Percentiles rank a stretch among this genome's conserved stretches.
phyloP scores from a whole-genome alignment of 495 filamentous ascomycete species.

The Hypoxylon subgilvum region DNA sequence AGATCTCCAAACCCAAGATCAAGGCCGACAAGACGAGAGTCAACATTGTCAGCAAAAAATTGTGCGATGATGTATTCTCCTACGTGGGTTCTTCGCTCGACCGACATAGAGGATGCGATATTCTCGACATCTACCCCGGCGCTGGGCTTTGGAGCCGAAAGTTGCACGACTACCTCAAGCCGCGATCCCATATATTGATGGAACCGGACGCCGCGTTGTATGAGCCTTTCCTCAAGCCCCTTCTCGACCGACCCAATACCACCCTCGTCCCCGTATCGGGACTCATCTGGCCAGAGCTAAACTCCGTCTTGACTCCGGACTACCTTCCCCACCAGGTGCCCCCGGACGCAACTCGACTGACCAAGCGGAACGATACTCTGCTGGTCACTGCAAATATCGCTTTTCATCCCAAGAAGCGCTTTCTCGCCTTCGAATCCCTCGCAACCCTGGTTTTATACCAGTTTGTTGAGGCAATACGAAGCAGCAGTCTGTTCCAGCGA shows the following conservation, averaged over 20 bases:
- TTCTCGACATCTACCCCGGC: slow-evolving; percentile 86
- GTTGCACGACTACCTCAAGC: slow-evolving; percentile 73
- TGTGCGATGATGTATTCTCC: slow-evolving; percentile 60
- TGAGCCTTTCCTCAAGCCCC: slow-evolving; percentile 62
- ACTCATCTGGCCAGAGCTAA: slow-evolving; percentile 56
- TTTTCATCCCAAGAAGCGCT: slow-evolving; percentile 47
- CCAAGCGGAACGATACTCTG: slow-evolving; percentile 66
- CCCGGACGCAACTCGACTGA: slow-evolving; percentile 34
- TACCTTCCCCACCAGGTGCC: slow-evolving; percentile 58
- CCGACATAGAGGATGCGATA: slow-evolving; percentile 70
- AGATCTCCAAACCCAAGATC: not conserved
- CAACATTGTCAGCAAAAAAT: slow-evolving; percentile 62
- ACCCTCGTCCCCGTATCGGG: slow-evolving; percentile 57
- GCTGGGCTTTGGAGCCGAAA: slow-evolving; percentile 74
- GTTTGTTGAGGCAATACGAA: slow-evolving; percentile 52
- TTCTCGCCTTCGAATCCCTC: slow-evolving; percentile 47
- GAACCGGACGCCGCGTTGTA: slow-evolving; percentile 66
- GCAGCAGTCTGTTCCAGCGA: slow-evolving; percentile 57
- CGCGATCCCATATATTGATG: slow-evolving; percentile 79
- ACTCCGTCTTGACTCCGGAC: slow-evolving; percentile 52
- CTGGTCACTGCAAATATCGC: slow-evolving; percentile 68
- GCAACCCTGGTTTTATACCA: slow-evolving; percentile 53
- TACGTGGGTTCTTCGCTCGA: slow-evolving; percentile 57
- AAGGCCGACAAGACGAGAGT: slow-evolving; percentile 44
- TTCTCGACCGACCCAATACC: slow-evolving; percentile 65